These are phyloP conservation scores for Aspergillus pseudoterreus DNA, from an alignment of 2,329 filamentous ascomycete species.

Conservation along the genomic window DNA sequence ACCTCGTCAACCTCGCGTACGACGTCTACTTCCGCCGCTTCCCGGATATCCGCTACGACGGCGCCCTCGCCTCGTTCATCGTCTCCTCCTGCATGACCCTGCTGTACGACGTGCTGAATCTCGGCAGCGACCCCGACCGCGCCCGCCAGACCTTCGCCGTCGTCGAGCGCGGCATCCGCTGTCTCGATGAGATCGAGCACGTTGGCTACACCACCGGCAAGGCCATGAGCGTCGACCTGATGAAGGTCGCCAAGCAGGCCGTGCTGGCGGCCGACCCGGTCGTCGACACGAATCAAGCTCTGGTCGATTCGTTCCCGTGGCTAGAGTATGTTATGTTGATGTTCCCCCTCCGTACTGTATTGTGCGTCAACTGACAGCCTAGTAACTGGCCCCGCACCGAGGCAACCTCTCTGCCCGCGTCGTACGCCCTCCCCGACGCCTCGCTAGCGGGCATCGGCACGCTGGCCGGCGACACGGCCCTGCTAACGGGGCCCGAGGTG, in stretches of 20 bases:
- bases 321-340: conserved; percentile 9
- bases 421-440: conserved; percentile 3
- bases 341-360: not conserved
- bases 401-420: not conserved
- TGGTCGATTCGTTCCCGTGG: conserved; percentile 14
- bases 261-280: conserved; percentile 7
- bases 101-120: conserved; percentile 10
- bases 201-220: conserved; percentile 11
- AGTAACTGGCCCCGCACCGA: conserved; percentile 1
- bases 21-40: conserved; percentile 11
- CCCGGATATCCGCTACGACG: conserved; percentile 10
- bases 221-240: conserved; percentile 12
- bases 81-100: conserved; percentile 9
- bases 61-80: conserved; percentile 8
- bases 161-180: conserved; percentile 12
- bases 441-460: conserved; percentile 2
- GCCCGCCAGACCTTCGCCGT: conserved; percentile 8
- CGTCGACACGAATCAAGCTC: conserved; percentile 9
- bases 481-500: conserved; percentile 7
- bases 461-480: conserved; percentile 3
- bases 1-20: conserved; percentile 9
- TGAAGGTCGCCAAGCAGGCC: conserved; percentile 14
- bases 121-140: conserved; percentile 4
- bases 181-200: conserved; percentile 15
- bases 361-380: not conserved